Conservation (phyloP, 2,329 filamentous ascomycete species). For the Talaromyces funiculosus region DNA sequence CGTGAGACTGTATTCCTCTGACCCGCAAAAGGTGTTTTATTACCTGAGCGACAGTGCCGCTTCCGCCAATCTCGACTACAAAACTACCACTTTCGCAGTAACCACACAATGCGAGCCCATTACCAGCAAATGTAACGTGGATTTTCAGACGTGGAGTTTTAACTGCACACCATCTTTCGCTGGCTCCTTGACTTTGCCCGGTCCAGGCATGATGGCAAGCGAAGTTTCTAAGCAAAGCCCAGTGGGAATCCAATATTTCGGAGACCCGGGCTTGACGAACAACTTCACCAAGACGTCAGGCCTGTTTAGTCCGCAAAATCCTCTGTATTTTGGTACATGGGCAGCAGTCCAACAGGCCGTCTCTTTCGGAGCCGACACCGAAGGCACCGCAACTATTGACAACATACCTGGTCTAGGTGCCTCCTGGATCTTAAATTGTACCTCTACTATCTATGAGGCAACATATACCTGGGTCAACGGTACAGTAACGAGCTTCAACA, state of each 20-base stretch:
- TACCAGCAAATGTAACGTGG: not conserved
- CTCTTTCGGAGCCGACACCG: not conserved
- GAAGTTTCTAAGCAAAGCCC: not conserved
- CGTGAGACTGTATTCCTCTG: not conserved
- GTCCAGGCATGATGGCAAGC: not conserved
- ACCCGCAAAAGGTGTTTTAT: not conserved
- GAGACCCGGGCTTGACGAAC: not conserved
- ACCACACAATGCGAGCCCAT: not conserved
- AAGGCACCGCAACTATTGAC: not conserved
- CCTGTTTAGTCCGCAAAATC: not conserved
- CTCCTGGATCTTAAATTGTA: not conserved
- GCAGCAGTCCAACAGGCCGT: not conserved
- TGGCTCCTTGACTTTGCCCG: not conserved
- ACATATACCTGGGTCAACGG: slow-evolving; percentile 1
- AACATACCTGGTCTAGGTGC: not conserved
- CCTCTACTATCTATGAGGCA: not conserved
- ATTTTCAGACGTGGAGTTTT: not conserved
- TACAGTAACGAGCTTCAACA: not conserved
- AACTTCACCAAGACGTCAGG: not conserved
- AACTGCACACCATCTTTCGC: not conserved
- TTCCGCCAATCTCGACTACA: not conserved
- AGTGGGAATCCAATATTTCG: not conserved
- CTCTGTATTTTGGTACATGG: not conserved
- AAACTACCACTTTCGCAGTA: not conserved
- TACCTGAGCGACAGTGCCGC: not conserved